Percentiles rank a stretch among this genome's conserved stretches.
Evolutionary conservation across 192 early-diverging fungal species (phyloP).

Genomic region (Backusella circina): DNA sequence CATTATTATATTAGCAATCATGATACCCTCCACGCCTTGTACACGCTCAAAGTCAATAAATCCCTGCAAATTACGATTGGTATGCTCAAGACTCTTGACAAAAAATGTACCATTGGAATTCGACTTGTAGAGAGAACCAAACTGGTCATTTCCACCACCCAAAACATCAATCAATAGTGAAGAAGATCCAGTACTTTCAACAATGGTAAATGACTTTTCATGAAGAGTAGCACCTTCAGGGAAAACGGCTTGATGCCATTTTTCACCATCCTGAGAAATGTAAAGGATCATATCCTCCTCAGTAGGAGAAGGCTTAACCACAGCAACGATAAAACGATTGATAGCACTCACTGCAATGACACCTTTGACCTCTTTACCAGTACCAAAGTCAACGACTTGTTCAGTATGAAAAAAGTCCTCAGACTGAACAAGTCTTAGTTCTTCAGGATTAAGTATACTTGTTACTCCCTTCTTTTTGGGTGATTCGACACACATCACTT

Average conservation of each 20-base stretch:
- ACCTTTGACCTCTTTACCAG: slow-evolving; percentile 54
- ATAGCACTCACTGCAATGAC: slow-evolving; percentile 71
- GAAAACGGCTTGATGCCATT: slow-evolving; percentile 44
- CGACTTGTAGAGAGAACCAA: slow-evolving; percentile 77
- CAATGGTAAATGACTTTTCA: slow-evolving; percentile 78
- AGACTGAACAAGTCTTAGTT: slow-evolving; percentile 59
- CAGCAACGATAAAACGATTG: slow-evolving; percentile 69
- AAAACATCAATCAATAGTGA: slow-evolving; percentile 72
- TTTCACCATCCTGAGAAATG: slow-evolving; percentile 29
- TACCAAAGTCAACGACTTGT: slow-evolving; percentile 54
- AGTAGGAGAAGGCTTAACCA: slow-evolving; percentile 44
- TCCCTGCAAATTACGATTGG: slow-evolving; percentile 72
- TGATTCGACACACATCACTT: slow-evolving; percentile 69
- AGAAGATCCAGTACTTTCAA: slow-evolving; percentile 74
- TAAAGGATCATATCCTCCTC: slow-evolving; percentile 26
- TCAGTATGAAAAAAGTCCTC: slow-evolving; percentile 70
- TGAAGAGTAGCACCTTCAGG: slow-evolving; percentile 42
- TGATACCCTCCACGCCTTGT: slow-evolving; percentile 76
- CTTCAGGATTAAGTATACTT: slow-evolving; percentile 26
- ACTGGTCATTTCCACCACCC: slow-evolving; percentile 31
- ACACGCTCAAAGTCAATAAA: slow-evolving; percentile 90
- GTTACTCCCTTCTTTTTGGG: slow-evolving; percentile 18
- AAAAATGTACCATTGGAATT: slow-evolving; percentile 91
- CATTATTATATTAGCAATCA: slow-evolving; percentile 79
- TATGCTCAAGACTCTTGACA: slow-evolving; percentile 70